A percentile compares a stretch with the other conserved stretches of the same genome.
Evolutionary conservation across 225 moss, liverwort and hornwort species (phyloP).

Genomic region (Thuidium tamariscinum): DNA sequence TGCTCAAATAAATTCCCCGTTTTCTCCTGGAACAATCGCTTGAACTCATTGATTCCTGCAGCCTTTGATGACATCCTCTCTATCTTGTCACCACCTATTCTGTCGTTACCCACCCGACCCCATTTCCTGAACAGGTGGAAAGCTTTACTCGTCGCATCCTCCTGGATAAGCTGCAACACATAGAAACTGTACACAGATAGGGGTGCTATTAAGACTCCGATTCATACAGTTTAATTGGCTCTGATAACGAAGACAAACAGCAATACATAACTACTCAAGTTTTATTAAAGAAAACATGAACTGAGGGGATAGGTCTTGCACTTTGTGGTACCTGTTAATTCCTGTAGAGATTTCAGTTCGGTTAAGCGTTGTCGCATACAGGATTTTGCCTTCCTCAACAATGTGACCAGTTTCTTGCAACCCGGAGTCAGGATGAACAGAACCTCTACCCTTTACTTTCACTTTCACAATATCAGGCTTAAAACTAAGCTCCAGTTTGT

Average conservation of each 20-base stretch:
- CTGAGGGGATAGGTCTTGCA: background rate
- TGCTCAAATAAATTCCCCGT: slow-evolving; percentile 77
- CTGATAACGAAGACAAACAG: background rate
- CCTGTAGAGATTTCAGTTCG: slow-evolving; percentile 78
- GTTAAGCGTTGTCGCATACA: slow-evolving; percentile 88
- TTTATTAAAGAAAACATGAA: background rate
- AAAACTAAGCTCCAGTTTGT: slow-evolving; percentile 47
- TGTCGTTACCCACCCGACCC: slow-evolving; percentile 86
- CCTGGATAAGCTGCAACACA: slow-evolving; percentile 83
- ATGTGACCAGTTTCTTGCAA: slow-evolving; percentile 87
- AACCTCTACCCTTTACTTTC: slow-evolving; percentile 94
- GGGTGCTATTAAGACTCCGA: background rate
- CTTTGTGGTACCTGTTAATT: slow-evolving; percentile 64
- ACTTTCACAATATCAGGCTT: slow-evolving; percentile 64
- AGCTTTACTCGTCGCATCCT: slow-evolving; percentile 48
- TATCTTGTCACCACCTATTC: slow-evolving; percentile 66
- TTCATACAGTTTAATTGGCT: background rate
- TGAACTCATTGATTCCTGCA: slow-evolving; percentile 60
- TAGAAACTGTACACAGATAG: slow-evolving; percentile 59
- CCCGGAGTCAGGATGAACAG: slow-evolving; percentile 88
- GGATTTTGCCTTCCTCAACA: slow-evolving; percentile 66
- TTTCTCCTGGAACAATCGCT: slow-evolving; percentile 77
- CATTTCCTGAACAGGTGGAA: slow-evolving; percentile 84
- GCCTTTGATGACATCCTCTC: slow-evolving; percentile 49
- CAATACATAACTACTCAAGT: background rate